Evolutionary conservation across 345 rosid genomes (phyloP).

Genomic region (Euclidium syriacum): DNA sequence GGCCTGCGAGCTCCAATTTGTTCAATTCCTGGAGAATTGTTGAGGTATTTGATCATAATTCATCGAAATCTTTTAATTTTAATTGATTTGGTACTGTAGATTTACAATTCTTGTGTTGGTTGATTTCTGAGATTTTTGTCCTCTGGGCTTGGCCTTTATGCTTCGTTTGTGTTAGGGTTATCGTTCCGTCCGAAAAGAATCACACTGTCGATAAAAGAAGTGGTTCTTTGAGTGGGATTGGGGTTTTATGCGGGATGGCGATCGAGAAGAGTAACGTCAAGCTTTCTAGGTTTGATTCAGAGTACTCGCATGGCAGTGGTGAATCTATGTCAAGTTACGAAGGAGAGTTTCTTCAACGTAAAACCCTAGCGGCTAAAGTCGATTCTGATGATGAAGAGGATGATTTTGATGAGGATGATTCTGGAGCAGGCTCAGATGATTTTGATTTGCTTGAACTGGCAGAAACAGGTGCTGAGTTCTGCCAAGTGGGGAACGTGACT

Average conservation of each 20-base stretch:
- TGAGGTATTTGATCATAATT: constrained; percentile 33
- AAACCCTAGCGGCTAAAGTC: constrained; percentile 46
- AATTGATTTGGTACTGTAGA: constrained; percentile 11
- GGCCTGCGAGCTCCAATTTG: constrained; percentile 16
- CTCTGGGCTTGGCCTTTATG: background rate
- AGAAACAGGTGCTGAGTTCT: constrained; percentile 84
- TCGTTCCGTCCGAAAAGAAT: background rate
- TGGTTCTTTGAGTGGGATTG: constrained; percentile 4
- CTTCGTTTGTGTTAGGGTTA: constrained; percentile 39
- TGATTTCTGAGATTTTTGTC: constrained; percentile 14
- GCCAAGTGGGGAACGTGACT: constrained; percentile 74
- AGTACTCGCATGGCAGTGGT: constrained; percentile 72
- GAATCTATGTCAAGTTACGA: constrained; percentile 73
- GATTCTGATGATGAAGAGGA: constrained; percentile 57
- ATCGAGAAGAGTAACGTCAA: constrained; percentile 90
- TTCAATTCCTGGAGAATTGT: constrained; percentile 9
- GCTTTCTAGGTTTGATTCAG: constrained; percentile 73
- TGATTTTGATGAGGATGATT: constrained; percentile 86
- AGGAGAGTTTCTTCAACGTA: constrained; percentile 52
- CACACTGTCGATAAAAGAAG: constrained; percentile 6
- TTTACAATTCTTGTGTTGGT: background rate
- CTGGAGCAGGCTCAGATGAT: constrained; percentile 97
- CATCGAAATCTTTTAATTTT: background rate
- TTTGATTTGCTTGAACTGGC: constrained; percentile 92
- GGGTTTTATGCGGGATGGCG: constrained; percentile 51